These are phyloP conservation scores for Austroboletus eburneus DNA, from an alignment of 768 basidiomycete species.

Conservation along the genomic window DNA sequence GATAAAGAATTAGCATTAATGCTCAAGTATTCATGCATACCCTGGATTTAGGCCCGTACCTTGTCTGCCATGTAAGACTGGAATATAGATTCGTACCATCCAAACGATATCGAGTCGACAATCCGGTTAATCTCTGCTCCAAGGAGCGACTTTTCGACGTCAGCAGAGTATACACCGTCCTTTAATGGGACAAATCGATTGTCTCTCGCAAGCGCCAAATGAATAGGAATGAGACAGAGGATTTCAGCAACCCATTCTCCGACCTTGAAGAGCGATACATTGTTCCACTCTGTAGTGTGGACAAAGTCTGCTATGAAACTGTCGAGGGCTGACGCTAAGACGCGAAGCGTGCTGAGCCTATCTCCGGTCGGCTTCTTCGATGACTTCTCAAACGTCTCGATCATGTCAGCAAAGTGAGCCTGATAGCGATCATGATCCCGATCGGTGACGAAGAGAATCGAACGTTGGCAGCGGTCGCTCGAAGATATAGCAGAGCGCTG, in stretches of 20 bases:
- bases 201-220: slow-evolving; percentile 55
- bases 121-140: slow-evolving; percentile 57
- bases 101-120: slow-evolving; percentile 52
- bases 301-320: slow-evolving; percentile 15
- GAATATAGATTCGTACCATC: slow-evolving; percentile 64
- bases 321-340: slow-evolving; percentile 30
- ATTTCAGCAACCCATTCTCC: slow-evolving; percentile 64
- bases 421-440: slow-evolving; percentile 32
- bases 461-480: slow-evolving; percentile 26
- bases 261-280: slow-evolving; percentile 36
- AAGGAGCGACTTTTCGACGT: slow-evolving; percentile 49
- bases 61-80: slow-evolving; percentile 59
- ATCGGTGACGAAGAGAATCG: slow-evolving; percentile 43
- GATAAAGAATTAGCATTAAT: not conserved
- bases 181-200: slow-evolving; percentile 61
- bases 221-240: slow-evolving; percentile 61
- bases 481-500: slow-evolving; percentile 40
- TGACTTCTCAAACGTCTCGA: slow-evolving; percentile 43
- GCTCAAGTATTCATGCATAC: not conserved
- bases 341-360: slow-evolving; percentile 34
- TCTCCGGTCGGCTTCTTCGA: slow-evolving; percentile 51
- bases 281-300: slow-evolving; percentile 14
- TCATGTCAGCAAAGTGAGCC: slow-evolving; percentile 42
- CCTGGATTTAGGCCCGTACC: slow-evolving; percentile 30
- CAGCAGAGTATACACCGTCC: slow-evolving; percentile 47